Conservation (phyloP, 768 basidiomycete species). For the Sutorius australiensis region DNA sequence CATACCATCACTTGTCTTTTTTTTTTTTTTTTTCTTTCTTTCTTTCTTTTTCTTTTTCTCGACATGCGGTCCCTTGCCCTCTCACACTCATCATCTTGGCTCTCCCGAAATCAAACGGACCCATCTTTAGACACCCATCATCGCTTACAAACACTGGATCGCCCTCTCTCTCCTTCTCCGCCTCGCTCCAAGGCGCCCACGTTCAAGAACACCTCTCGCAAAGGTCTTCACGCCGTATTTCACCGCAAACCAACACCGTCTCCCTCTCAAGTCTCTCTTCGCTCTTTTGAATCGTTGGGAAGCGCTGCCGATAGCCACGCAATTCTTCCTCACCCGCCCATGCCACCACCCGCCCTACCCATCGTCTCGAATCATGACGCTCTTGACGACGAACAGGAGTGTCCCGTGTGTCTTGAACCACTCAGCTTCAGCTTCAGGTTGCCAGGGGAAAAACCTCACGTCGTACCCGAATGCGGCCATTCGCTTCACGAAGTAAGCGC, state of each 20-base stretch:
- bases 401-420: conserved; percentile 95
- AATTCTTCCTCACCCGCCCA: conserved; percentile 54
- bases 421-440: conserved; percentile 90
- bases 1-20: no score
- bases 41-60: not conserved
- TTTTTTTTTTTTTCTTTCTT: no score
- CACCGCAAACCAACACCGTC: conserved; percentile 40
- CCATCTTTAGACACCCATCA: conserved; percentile 35
- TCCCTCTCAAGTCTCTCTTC: conserved; percentile 48
- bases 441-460: conserved; percentile 95
- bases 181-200: conserved; percentile 27
- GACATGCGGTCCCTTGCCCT: conserved; percentile 35
- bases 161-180: conserved; percentile 46
- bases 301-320: conserved; percentile 34
- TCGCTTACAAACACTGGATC: conserved; percentile 9
- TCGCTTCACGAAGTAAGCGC: conserved; percentile 82
- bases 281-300: conserved; percentile 41
- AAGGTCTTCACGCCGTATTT: conserved; percentile 52
- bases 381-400: conserved; percentile 80
- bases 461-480: conserved; percentile 97
- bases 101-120: conserved; percentile 35
- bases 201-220: conserved; percentile 36
- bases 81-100: conserved; percentile 33
- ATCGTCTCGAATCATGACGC: conserved; percentile 64
- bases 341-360: conserved; percentile 64